Conservation (phyloP, 2,329 filamentous ascomycete genomes). For the Cadophora malorum region DNA sequence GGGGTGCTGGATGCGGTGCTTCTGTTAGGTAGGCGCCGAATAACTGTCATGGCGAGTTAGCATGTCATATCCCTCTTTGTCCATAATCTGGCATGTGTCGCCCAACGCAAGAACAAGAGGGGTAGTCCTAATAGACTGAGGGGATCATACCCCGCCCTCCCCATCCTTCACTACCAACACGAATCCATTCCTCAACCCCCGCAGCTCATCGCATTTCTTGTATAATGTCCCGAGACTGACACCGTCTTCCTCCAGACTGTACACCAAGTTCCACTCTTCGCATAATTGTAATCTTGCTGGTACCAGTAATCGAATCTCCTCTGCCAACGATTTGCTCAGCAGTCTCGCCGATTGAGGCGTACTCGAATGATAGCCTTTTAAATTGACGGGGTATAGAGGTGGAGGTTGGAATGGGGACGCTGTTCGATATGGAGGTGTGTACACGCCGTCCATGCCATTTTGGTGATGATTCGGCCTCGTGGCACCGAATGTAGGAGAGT, state of each 20-base stretch:
- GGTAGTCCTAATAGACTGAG: constrained; percentile 34
- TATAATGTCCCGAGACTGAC: constrained; percentile 88
- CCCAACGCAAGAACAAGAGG: not conserved
- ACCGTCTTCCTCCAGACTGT: constrained; percentile 91
- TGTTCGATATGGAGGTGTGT: constrained; percentile 54
- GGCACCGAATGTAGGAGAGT: constrained; percentile 33
- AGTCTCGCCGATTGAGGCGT: constrained; percentile 68
- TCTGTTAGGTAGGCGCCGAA: constrained; percentile 97
- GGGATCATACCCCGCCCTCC: constrained; percentile 67
- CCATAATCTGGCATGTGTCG: not conserved
- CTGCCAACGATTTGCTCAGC: constrained; percentile 76
- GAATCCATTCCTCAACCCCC: constrained; percentile 79
- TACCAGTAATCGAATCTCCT: constrained; percentile 90
- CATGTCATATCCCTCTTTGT: not conserved
- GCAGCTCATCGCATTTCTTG: constrained; percentile 72
- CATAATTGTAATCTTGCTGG: constrained; percentile 86
- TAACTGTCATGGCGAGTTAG: constrained; percentile 53
- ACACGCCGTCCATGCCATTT: constrained; percentile 40
- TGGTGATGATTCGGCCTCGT: constrained; percentile 29
- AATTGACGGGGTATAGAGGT: constrained; percentile 79
- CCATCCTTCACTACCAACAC: constrained; percentile 86
- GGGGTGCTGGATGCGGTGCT: constrained; percentile 76
- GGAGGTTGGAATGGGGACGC: constrained; percentile 86
- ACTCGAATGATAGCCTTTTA: constrained; percentile 68
- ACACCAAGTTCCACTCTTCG: constrained; percentile 85